phyloP scores from a whole-genome alignment of 495 filamentous ascomycete species.

The Daldinia vernicosa region DNA sequence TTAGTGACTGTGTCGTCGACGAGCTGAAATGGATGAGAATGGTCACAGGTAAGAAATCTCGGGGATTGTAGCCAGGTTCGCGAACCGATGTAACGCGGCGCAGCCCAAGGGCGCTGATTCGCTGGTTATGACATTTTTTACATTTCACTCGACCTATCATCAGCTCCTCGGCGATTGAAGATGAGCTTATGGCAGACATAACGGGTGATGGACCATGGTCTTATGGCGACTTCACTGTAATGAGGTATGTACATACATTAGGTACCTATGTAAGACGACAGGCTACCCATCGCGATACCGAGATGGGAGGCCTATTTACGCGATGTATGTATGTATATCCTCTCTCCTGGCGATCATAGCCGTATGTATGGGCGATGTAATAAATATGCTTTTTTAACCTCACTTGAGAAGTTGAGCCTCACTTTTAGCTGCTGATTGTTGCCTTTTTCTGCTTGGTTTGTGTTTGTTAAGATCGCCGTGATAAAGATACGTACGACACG shows the following conservation, averaged over 20 bases:
- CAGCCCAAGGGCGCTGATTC: background rate
- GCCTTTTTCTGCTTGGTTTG: background rate
- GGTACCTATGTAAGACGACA: background rate
- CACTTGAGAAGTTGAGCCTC: background rate
- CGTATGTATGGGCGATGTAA: background rate
- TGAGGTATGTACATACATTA: background rate
- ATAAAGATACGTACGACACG: background rate
- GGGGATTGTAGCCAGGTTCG: constrained; percentile 9
- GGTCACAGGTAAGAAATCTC: constrained; percentile 2
- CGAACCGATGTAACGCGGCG: constrained; percentile 17
- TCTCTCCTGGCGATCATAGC: background rate
- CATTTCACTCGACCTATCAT: background rate
- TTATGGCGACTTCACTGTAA: background rate
- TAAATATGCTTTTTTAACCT: background rate
- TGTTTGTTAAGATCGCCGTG: background rate
- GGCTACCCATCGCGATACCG: background rate
- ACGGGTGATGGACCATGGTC: background rate
- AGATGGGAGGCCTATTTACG: background rate
- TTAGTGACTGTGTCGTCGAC: background rate
- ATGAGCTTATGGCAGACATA: background rate
- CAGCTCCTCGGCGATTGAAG: background rate
- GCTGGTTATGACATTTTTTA: background rate
- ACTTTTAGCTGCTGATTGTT: background rate
- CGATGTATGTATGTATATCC: background rate
- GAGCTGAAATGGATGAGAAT: background rate